Percentiles rank a stretch among this genome's conserved stretches.
phyloP scores from a whole-genome alignment of 768 basidiomycete genomes.

The Hericium coralloides region DNA sequence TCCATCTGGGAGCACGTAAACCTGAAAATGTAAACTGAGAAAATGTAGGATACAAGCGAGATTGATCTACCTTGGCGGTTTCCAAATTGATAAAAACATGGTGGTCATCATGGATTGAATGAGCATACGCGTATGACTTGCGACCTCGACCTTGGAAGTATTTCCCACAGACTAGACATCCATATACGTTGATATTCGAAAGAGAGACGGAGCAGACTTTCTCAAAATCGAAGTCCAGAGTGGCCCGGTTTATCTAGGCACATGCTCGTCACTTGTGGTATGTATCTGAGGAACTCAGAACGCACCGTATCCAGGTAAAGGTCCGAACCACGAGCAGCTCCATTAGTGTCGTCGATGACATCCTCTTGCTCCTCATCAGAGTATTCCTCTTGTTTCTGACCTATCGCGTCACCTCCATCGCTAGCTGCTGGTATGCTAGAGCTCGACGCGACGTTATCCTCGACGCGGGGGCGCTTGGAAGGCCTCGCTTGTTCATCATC shows the following conservation, averaged over 20 bases:
- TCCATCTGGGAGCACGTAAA: constrained; percentile 95
- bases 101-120: constrained; percentile 96
- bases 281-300: constrained; percentile 14
- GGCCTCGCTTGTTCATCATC: not conserved
- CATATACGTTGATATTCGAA: constrained; percentile 96
- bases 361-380: constrained; percentile 8
- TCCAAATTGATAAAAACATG: constrained; percentile 97
- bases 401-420: not conserved
- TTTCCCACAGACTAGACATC: constrained; percentile 95
- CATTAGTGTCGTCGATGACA: constrained; percentile 19
- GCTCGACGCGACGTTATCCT: not conserved
- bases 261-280: constrained; percentile 1
- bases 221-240: constrained; percentile 98
- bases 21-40: constrained; percentile 36
- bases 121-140: constrained; percentile 90
- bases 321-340: constrained; percentile 52
- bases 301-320: constrained; percentile 91
- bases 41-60: not conserved
- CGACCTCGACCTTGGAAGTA: constrained; percentile 97
- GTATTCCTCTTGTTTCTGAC: not conserved
- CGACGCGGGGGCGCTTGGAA: not conserved
- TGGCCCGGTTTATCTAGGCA: constrained; percentile 75
- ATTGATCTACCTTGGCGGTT: constrained; percentile 68
- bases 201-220: constrained; percentile 96
- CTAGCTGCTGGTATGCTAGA: too few species aligned